These are phyloP conservation scores for Mrakiaceae sp. DNA, from an alignment of 1,284 basidiomycete species.

Conservation along the genomic window DNA sequence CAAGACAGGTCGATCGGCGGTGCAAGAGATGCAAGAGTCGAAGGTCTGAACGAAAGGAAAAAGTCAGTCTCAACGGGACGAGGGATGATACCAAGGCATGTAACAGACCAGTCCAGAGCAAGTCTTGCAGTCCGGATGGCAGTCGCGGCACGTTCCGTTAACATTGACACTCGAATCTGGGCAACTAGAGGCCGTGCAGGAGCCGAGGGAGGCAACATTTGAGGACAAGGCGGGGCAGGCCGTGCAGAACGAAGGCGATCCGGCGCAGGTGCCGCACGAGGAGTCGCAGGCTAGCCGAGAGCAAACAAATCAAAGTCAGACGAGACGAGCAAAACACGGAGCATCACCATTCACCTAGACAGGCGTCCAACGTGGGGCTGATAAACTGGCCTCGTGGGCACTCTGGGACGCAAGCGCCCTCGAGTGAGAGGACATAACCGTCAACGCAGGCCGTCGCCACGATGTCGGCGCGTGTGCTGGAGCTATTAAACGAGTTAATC, in stretches of 20 bases:
- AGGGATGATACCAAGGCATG: not conserved
- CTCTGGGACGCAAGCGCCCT: constrained; percentile 27
- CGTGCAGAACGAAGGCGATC: constrained; percentile 28
- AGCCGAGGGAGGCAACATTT: constrained; percentile 28
- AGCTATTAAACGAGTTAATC: constrained; percentile 29
- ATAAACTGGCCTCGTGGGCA: constrained; percentile 31
- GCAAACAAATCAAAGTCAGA: not conserved
- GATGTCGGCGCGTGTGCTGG: constrained; percentile 23
- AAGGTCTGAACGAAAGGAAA: constrained; percentile 1
- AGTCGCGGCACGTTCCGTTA: constrained; percentile 30
- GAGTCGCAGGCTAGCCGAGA: constrained; percentile 31
- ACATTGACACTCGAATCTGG: constrained; percentile 25
- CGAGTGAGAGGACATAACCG: constrained; percentile 31
- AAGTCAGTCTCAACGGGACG: no score
- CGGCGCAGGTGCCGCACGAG: constrained; percentile 31
- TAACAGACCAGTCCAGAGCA: constrained; percentile 23
- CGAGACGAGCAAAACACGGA: not conserved
- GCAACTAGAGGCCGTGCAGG: constrained; percentile 30
- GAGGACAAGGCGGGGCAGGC: constrained; percentile 24
- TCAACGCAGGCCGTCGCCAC: constrained; percentile 33
- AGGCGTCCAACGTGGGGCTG: constrained; percentile 26
- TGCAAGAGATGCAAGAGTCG: constrained; percentile 30
- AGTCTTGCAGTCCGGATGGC: constrained; percentile 34
- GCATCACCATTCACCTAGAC: constrained; percentile 28
- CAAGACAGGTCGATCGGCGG: constrained; percentile 29